Base-by-base conservation (phyloP, 2,329 filamentous ascomycete species). In the Verticillium dahliae region DNA sequence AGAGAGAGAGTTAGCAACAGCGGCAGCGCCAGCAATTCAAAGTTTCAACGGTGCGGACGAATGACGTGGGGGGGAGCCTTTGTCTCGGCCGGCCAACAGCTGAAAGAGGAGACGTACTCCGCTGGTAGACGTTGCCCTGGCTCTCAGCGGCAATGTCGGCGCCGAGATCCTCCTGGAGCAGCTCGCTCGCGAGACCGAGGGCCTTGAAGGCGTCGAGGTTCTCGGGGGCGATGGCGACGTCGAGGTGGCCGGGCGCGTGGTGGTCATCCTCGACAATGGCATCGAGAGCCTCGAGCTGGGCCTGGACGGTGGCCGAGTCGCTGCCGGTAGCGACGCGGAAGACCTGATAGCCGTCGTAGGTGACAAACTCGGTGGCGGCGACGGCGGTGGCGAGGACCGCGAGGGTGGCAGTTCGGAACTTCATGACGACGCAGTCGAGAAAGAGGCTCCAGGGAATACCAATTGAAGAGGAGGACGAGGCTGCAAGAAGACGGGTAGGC, bases 271-370 rank as follows among this genome's bases (percentile, higher is more conserved):
- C 41, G 0, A 68, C 66, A 6, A 72, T 63, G 18, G 68, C 65
- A 3, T 68, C 59, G 2, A 71, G 55, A 5, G 59, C 62, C 1
- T 56, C 34, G 2, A 72, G 62, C 14, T 65, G 56, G 9, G 52
- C 37, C 1, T 65, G 57, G 7, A 70, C 62, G 9, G 62, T 62
- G 4, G 64, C 62, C 15, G 65, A 58, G 14, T 66, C 61, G 14
- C 58, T 62, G 2, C 59, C 45, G 1, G 65, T 64, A 11, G 70
- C 65, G 27, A 72, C 61, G 22, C 77, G 76, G 59, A 76, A 74
- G n/a, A 78, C 78, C 64, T 79, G 78, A 70, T 76, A 78, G 4
- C 78, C 78, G 60, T 76, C 69, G 61, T 81, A 81, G 0, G 73
- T 74, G 5, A 76, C 69, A 15, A 54, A 58, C 38, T 63, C 61